A percentile compares a stretch with the other conserved stretches of the same genome.
Evolutionary conservation across 1,284 basidiomycete species (phyloP).

Genomic region (Peniophora sp.): DNA sequence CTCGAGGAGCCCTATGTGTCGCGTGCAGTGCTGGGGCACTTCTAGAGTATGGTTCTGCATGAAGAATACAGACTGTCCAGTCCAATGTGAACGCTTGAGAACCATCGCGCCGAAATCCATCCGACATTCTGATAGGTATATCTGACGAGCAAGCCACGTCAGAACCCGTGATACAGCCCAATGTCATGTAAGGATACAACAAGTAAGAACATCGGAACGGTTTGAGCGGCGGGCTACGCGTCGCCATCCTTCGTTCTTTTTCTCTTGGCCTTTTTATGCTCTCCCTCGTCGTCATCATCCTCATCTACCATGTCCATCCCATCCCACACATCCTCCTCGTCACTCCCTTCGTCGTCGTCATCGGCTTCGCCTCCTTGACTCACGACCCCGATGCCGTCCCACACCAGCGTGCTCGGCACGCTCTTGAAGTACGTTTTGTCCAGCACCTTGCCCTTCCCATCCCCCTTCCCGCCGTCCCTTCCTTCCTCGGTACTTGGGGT

Average conservation of each 20-base stretch:
- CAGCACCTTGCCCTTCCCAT: slow-evolving; percentile 58
- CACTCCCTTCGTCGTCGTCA: slow-evolving; percentile 16
- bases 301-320: slow-evolving; percentile 24
- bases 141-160: too few species aligned
- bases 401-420: slow-evolving; percentile 52
- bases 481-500: slow-evolving; percentile 35
- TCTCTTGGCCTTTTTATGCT: slow-evolving; percentile 8
- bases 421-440: slow-evolving; percentile 66
- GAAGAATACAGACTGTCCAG: too few species aligned
- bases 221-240: too few species aligned
- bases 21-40: background rate
- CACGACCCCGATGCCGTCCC: slow-evolving; percentile 47
- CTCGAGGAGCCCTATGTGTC: background rate
- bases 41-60: too few species aligned
- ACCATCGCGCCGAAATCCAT: too few species aligned
- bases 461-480: slow-evolving; percentile 34
- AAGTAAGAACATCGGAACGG: too few species aligned
- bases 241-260: background rate
- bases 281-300: slow-evolving; percentile 21
- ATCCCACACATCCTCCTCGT: slow-evolving; percentile 40
- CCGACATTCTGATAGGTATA: too few species aligned
- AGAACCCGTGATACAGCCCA: too few species aligned
- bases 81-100: too few species aligned
- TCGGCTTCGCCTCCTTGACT: slow-evolving; percentile 20
- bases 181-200: too few species aligned